Evolutionary conservation across 352 stramenopile genomes (phyloP), one percentile per base, ranked within the genome.

Genomic region (Pythium sp.): DNA sequence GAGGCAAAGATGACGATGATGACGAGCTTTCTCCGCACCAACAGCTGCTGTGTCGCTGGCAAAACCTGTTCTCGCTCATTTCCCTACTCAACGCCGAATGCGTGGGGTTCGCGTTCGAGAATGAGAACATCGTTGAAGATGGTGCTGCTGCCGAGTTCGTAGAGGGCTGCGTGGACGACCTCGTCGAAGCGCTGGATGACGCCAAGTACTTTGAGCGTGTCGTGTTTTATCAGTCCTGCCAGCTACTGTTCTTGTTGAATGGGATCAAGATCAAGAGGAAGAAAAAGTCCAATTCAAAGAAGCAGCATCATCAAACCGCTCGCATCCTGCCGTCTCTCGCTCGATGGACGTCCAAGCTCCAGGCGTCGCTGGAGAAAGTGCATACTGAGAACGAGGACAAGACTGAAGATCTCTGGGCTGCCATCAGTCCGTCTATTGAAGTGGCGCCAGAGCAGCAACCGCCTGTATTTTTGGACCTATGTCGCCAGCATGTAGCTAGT

Each of bases 21-120:
- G 73, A 79, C 7, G 57, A 81, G 41, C 46, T 76, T 34, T 76
- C 77, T 12, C 59, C 68, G 62, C 71, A 75, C 59, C 72, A 79
- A 55, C 71, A 84, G 32, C 61, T 91, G 20, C 61, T 92, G 7
- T 73, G 70, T 47, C 84, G 83, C 32, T 92, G 84, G 82, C 79
- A 78, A 30, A 94, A 94, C 67, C 64, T 94, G 14, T 92, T 92
- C 53, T 86, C 84, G 3, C 73, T 91, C 15, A 64, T 91, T 9
- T 81, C 75, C 0, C 56, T 94, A 2, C 68, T 92, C 12, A 75
- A 72, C 15, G 80, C 77, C 18, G 86, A 94, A 64, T 88, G 84
- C 63, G 67, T 90, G 38, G 86, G 74, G 2, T 92, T 92, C 68
- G 75, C 73, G 43, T 73, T 94, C 11, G 73, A 92, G 68, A 70